Evolutionary conservation across 352 stramenopile species (phyloP).

Genomic region (Pythium pyrilobum): DNA sequence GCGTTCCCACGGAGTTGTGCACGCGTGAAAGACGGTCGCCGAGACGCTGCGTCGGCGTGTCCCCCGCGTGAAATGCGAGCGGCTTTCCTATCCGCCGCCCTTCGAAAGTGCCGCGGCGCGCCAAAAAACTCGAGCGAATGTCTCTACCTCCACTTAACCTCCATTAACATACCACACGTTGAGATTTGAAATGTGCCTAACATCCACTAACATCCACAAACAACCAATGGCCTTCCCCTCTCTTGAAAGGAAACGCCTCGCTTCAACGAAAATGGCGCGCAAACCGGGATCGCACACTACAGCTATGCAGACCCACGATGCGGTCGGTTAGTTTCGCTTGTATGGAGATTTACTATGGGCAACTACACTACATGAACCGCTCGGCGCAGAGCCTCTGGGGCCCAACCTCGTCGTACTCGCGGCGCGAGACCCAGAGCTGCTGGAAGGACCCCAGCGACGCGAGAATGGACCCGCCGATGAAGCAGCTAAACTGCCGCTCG

Average conservation of each 20-base stretch:
- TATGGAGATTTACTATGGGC: no score
- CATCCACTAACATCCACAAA: slow-evolving; percentile 10
- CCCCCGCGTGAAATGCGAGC: not conserved
- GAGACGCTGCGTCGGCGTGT: not conserved
- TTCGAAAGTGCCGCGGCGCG: slow-evolving; percentile 11
- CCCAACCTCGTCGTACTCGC: slow-evolving; percentile 80
- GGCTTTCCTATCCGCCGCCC: slow-evolving; percentile 1
- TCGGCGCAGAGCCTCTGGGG: slow-evolving; percentile 57
- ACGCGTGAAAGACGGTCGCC: not conserved
- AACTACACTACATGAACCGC: slow-evolving; percentile 60
- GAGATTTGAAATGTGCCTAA: not conserved
- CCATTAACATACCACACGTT: slow-evolving; percentile 6
- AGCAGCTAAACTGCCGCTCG: slow-evolving; percentile 84
- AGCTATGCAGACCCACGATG: no score
- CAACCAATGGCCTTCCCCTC: not conserved
- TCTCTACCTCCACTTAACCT: slow-evolving; percentile 21
- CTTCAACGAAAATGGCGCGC: slow-evolving; percentile 7
- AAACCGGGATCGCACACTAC: not conserved
- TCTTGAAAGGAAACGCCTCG: not conserved
- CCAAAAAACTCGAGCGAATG: slow-evolving; percentile 11
- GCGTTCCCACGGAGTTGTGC: no score
- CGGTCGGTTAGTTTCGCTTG: no score
- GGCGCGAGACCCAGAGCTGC: slow-evolving; percentile 84
- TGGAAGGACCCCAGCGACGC: slow-evolving; percentile 86
- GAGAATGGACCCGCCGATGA: slow-evolving; percentile 85